These are phyloP conservation scores for Boletus mariae DNA, from an alignment of 1,284 basidiomycete genomes.

Conservation along the genomic window DNA sequence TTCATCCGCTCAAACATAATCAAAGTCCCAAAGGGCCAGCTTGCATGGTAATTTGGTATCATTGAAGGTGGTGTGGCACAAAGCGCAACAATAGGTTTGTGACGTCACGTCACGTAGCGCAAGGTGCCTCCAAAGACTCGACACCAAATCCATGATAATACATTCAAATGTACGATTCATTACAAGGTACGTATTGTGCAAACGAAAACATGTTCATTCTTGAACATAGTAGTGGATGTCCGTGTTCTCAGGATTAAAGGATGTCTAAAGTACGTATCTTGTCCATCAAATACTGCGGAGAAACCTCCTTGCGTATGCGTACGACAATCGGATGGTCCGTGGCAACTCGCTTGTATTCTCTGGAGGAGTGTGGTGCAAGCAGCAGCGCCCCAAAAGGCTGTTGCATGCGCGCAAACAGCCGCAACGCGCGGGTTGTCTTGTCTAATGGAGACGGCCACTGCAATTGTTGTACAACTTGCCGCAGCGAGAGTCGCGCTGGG, in stretches of 20 bases:
- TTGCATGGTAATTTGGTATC: too few relatives aligned
- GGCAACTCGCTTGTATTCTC: slow-evolving; percentile 18
- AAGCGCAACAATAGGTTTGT: too few relatives aligned
- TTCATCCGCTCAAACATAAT: too few relatives aligned
- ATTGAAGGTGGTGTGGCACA: too few relatives aligned
- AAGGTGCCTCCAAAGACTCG: too few relatives aligned
- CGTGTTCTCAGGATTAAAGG: slow-evolving; percentile 6
- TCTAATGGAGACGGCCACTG: slow-evolving; percentile 18
- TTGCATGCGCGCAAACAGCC: slow-evolving; percentile 15
- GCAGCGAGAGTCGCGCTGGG: not conserved
- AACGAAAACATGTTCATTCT: too few relatives aligned
- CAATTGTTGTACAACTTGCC: not conserved
- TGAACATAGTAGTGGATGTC: not conserved
- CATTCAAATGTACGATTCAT: too few relatives aligned
- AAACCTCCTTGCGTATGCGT: slow-evolving; percentile 10
- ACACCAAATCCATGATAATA: too few relatives aligned
- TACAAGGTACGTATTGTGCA: too few relatives aligned
- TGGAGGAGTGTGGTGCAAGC: slow-evolving; percentile 10
- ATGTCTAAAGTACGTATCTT: slow-evolving; percentile 21
- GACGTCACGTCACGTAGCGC: too few relatives aligned
- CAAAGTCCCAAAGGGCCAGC: too few relatives aligned
- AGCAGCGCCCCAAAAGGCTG: slow-evolving; percentile 23
- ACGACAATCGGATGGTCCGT: slow-evolving; percentile 18
- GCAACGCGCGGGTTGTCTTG: slow-evolving; percentile 17
- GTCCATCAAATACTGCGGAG: slow-evolving; percentile 8